Conservation (phyloP, 192 early-diverging fungal species). For the Coemansia furcata region DNA sequence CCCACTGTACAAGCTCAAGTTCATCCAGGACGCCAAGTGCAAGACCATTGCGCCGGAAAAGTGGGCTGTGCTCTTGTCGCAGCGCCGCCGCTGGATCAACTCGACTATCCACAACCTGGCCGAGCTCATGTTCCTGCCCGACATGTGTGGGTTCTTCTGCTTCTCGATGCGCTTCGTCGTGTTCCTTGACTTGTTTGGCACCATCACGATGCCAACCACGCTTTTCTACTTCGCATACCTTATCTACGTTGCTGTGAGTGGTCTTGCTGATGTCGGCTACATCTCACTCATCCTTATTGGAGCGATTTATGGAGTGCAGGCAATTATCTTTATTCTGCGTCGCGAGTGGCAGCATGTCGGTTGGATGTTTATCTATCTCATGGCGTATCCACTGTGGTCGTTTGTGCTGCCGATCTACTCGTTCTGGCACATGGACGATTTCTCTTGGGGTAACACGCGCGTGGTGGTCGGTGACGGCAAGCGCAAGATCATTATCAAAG, state of each 20-base stretch:
- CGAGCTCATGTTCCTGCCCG: constrained; percentile 79
- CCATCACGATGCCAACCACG: constrained; percentile 74
- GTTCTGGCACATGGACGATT: constrained; percentile 99
- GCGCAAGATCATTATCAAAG: constrained; percentile 62
- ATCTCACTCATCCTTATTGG: constrained; percentile 75
- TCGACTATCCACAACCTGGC: constrained; percentile 96
- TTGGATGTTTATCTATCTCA: constrained; percentile 84
- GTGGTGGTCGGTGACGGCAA: constrained; percentile 70
- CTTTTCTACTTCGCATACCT: constrained; percentile 81
- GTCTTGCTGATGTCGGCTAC: constrained; percentile 68
- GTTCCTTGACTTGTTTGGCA: constrained; percentile 88
- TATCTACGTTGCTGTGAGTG: constrained; percentile 67
- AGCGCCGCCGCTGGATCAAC: constrained; percentile 99
- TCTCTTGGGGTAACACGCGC: constrained; percentile 97
- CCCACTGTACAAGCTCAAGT: constrained; percentile 89
- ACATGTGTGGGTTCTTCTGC: constrained; percentile 96
- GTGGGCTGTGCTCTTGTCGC: constrained; percentile 86
- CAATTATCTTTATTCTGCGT: constrained; percentile 76
- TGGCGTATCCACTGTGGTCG: constrained; percentile 86
- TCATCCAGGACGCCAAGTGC: constrained; percentile 86
- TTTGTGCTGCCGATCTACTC: constrained; percentile 90
- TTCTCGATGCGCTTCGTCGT: constrained; percentile 98
- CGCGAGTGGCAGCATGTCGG: constrained; percentile 77
- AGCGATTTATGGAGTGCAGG: constrained; percentile 87
- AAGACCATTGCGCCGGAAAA: constrained; percentile 87